Percentiles rank a stretch among this genome's conserved stretches.
These are phyloP conservation scores for Populus trichocarpa DNA, from an alignment of 441 rosid species.

Conservation along the genomic window DNA sequence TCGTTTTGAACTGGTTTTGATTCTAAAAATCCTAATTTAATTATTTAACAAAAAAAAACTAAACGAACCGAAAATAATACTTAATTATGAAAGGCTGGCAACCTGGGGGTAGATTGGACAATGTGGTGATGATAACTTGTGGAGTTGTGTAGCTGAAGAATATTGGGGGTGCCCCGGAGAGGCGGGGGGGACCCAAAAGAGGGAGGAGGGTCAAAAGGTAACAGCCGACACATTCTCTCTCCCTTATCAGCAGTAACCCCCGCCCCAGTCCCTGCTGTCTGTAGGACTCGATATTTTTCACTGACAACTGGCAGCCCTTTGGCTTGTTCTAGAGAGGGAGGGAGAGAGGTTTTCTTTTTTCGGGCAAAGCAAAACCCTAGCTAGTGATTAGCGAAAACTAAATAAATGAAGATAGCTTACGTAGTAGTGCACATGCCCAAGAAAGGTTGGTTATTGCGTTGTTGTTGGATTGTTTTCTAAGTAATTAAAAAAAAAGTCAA, in stretches of 20 bases:
- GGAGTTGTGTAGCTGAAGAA: too few species aligned
- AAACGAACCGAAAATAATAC: too few species aligned
- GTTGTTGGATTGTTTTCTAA: not conserved
- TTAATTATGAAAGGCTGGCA: not conserved
- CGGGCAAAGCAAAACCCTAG: not conserved
- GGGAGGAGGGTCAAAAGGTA: too few species aligned
- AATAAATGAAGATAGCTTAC: not conserved
- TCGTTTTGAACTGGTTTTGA: too few species aligned
- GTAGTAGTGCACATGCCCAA: not conserved
- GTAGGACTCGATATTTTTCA: not conserved
- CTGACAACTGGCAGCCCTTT: not conserved
- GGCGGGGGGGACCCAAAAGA: too few species aligned
- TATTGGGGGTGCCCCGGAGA: too few species aligned
- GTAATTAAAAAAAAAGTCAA: not conserved
- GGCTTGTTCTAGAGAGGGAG: not conserved
- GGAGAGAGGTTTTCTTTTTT: too few species aligned
- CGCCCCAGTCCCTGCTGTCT: not conserved
- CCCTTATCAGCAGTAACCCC: not conserved
- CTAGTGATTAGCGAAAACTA: not conserved
- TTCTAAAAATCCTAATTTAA: too few species aligned
- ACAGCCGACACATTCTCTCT: not conserved
- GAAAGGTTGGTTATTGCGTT: not conserved
- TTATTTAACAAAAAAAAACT: too few species aligned
- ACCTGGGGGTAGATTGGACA: conserved; percentile 17
- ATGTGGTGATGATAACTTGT: not conserved